Evolutionary conservation across 2,329 filamentous ascomycete genomes (phyloP).

Genomic region (Verticillium zaregamsianum): DNA sequence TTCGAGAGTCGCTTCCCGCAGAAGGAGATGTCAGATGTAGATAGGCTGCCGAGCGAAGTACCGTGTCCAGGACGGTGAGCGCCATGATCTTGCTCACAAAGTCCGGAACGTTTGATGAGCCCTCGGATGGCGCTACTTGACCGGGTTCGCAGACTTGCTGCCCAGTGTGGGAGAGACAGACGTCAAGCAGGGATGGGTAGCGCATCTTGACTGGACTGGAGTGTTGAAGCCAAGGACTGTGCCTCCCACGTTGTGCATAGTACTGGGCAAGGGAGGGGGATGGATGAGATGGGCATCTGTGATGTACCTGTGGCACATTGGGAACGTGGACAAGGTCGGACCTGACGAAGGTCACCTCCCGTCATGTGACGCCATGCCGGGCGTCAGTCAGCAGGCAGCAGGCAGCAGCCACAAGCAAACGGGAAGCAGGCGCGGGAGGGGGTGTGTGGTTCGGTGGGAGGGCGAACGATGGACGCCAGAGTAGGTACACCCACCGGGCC

Average conservation of each 20-base stretch:
- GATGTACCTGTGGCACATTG: neutral
- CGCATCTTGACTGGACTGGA: neutral
- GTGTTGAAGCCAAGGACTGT: neutral
- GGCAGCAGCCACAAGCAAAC: neutral
- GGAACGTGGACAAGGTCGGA: neutral
- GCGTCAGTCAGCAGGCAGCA: neutral
- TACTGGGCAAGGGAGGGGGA: neutral
- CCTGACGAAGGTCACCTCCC: neutral
- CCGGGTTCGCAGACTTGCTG: neutral
- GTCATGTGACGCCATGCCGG: neutral
- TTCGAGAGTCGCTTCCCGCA: neutral
- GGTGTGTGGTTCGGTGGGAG: neutral
- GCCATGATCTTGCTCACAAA: neutral
- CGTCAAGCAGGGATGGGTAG: neutral
- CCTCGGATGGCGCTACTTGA: neutral
- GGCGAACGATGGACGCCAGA: neutral
- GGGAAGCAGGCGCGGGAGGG: neutral
- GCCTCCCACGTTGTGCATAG: neutral
- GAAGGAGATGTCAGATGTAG: neutral
- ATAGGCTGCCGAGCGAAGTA: neutral
- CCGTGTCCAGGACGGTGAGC: neutral
- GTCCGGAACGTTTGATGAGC: too few species aligned
- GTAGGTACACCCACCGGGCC: neutral
- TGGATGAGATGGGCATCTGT: neutral
- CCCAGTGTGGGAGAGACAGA: neutral